phyloP scores from a whole-genome alignment of 129 eudicot species.

The Pulicaria dysenterica region DNA sequence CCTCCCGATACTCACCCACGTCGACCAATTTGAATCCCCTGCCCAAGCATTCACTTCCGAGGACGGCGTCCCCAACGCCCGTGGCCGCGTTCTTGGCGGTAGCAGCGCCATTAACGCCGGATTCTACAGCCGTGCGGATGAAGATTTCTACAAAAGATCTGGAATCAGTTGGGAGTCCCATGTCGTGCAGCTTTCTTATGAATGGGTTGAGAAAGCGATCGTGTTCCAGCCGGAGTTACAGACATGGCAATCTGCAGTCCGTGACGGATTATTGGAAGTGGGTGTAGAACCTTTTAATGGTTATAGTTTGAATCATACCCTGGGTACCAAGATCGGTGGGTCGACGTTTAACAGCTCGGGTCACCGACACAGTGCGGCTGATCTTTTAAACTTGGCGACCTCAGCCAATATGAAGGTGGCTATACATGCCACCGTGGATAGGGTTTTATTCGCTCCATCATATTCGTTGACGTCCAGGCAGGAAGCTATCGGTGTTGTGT shows the following conservation, averaged over 20 bases:
- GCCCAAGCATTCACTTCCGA: constrained; percentile 80
- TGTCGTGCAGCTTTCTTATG: constrained; percentile 56
- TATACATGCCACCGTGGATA: constrained; percentile 64
- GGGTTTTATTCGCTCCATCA: constrained; percentile 53
- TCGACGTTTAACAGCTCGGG: constrained; percentile 72
- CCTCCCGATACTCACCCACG: constrained; percentile 45
- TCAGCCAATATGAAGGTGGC: constrained; percentile 56
- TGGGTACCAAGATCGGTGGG: constrained; percentile 86
- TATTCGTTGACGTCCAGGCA: constrained; percentile 28
- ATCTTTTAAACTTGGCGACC: constrained; percentile 56
- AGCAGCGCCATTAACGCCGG: constrained; percentile 94
- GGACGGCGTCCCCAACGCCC: constrained; percentile 86
- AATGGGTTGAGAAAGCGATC: constrained; percentile 77
- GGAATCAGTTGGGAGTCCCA: constrained; percentile 61
- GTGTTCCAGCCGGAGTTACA: constrained; percentile 68
- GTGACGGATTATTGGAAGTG: constrained; percentile 72
- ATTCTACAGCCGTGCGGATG: constrained; percentile 72
- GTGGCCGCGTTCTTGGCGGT: constrained; percentile 94
- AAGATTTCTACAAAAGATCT: constrained; percentile 53
- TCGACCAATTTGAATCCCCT: constrained; percentile 56
- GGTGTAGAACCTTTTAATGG: constrained; percentile 62
- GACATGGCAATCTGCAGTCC: constrained; percentile 72
- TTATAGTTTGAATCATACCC: constrained; percentile 48
- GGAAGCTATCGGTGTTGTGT: constrained; percentile 69
- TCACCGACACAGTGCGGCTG: constrained; percentile 68